Conservation (phyloP, 345 rosid species). For the Heritiera littoralis region DNA sequence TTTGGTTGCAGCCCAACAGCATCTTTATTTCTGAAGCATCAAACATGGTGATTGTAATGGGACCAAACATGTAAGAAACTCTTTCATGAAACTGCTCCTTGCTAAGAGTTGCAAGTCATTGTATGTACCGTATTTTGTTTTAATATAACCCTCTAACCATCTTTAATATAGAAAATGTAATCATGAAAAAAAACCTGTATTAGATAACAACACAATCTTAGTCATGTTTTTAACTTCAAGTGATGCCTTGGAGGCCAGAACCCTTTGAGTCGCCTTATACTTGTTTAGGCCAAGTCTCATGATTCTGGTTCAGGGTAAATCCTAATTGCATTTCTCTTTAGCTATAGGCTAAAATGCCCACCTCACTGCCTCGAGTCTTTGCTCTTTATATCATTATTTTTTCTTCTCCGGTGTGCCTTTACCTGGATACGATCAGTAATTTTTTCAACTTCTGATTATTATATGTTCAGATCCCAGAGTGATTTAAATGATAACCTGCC, state of each 20-base stretch:
- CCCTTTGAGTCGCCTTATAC: background rate
- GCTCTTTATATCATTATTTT: background rate
- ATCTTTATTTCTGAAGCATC: slow-evolving; percentile 92
- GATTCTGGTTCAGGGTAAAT: background rate
- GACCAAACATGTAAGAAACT: slow-evolving; percentile 87
- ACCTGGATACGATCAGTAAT: background rate
- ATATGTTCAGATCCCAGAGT: background rate
- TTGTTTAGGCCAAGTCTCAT: background rate
- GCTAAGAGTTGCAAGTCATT: slow-evolving; percentile 7
- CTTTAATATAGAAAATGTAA: background rate
- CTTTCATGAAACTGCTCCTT: slow-evolving; percentile 14
- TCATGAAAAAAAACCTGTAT: background rate
- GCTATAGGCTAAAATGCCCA: background rate
- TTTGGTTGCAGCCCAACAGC: slow-evolving; percentile 74
- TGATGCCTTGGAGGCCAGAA: background rate
- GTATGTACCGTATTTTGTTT: background rate
- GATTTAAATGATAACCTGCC: slow-evolving; percentile 7
- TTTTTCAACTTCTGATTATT: background rate
- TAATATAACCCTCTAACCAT: background rate
- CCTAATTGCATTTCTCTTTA: background rate
- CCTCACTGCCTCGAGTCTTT: background rate
- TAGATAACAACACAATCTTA: background rate
- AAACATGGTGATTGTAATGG: slow-evolving; percentile 83
- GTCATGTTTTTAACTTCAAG: background rate
- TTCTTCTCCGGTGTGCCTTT: background rate